Conservation (phyloP, 2,329 filamentous ascomycete genomes). For the Aspergillus cejpii region DNA sequence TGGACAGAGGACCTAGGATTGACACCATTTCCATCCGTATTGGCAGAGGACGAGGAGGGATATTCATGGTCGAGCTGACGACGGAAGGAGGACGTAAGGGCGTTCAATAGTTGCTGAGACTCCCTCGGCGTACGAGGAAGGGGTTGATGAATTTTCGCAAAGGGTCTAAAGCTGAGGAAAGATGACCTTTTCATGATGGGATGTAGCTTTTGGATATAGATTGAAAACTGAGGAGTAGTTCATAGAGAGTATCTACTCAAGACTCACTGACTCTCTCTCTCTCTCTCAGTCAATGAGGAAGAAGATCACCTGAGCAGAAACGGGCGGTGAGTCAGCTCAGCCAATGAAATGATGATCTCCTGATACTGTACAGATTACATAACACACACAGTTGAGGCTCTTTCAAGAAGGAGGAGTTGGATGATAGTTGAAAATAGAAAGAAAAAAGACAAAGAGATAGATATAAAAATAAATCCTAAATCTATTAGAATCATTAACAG, state of each 20-base stretch:
- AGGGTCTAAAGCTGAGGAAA: conserved; percentile 43
- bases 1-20: conserved; percentile 27
- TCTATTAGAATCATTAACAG: too few species aligned
- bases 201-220: neutral
- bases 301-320: neutral
- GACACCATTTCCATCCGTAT: conserved; percentile 12
- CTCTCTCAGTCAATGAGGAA: too few species aligned
- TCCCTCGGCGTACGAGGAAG: conserved; percentile 51
- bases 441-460: too few species aligned
- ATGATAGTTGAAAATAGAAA: too few species aligned
- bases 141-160: conserved; percentile 50
- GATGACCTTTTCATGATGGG: conserved; percentile 48
- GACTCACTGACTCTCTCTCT: too few species aligned
- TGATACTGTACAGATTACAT: neutral
- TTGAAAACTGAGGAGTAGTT: neutral
- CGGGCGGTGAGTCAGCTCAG: neutral
- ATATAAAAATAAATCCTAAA: too few species aligned
- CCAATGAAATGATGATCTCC: neutral
- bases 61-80: conserved; percentile 56
- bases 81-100: conserved; percentile 58
- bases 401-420: too few species aligned
- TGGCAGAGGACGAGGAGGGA: conserved; percentile 30
- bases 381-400: neutral
- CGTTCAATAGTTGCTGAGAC: conserved; percentile 52
- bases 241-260: neutral